phyloP scores from a whole-genome alignment of 495 filamentous ascomycete genomes.

The Hypoxylon subgilvum region DNA sequence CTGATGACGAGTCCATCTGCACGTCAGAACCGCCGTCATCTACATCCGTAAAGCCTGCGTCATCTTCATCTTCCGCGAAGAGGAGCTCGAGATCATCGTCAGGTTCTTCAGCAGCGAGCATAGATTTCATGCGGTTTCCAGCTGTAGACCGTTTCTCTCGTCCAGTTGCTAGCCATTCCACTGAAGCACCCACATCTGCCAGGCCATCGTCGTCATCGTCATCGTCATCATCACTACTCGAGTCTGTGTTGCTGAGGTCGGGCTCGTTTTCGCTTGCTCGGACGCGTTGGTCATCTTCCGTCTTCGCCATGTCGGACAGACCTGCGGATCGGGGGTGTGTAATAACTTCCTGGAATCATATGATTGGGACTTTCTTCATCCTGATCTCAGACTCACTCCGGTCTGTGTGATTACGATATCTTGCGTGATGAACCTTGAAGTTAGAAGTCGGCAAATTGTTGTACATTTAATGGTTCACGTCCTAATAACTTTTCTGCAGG shows the following conservation, averaged over 20 bases:
- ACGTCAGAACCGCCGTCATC: conserved; percentile 75
- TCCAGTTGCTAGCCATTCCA: conserved; percentile 79
- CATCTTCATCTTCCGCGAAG: conserved; percentile 85
- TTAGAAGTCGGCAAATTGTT: not conserved
- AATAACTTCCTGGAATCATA: too few relatives aligned
- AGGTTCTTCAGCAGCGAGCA: conserved; percentile 77
- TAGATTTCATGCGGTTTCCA: conserved; percentile 79
- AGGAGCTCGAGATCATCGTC: conserved; percentile 79
- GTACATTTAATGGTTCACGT: conserved; percentile 8
- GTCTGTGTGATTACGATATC: not conserved
- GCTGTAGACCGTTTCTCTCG: conserved; percentile 84
- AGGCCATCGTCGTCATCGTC: conserved; percentile 26
- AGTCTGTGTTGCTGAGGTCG: conserved; percentile 30
- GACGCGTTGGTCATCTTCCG: conserved; percentile 17
- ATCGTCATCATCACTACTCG: conserved; percentile 39
- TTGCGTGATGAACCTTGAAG: not conserved
- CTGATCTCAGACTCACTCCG: not conserved
- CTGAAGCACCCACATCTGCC: conserved; percentile 32
- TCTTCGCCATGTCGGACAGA: conserved; percentile 12
- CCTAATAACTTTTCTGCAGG: conserved; percentile 12
- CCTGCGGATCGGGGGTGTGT: not conserved
- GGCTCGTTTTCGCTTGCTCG: conserved; percentile 21
- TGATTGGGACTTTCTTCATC: not conserved
- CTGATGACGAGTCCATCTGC: conserved; percentile 80
- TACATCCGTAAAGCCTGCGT: conserved; percentile 75